Conservation (phyloP, 257 asterid genomes). For the Nicotiana tomentosiformis region DNA sequence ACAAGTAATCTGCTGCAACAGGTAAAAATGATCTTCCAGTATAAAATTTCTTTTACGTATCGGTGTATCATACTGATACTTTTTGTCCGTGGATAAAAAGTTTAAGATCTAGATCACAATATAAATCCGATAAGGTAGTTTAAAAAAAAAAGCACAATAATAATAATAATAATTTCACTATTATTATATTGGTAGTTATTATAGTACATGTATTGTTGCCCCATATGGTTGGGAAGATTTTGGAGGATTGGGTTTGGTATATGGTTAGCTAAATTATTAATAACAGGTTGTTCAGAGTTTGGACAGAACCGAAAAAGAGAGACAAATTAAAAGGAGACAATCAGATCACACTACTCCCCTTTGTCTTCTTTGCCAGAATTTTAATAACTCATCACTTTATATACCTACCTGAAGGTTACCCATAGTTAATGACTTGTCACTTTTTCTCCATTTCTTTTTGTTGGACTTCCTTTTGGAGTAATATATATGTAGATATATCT, state of each 20-base stretch:
- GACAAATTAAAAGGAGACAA: constrained; percentile 19
- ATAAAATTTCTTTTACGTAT: no score
- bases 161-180: neutral
- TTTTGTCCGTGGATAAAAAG: neutral
- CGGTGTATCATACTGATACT: neutral
- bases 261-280: constrained; percentile 32
- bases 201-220: constrained; percentile 12
- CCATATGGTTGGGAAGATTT: constrained; percentile 20
- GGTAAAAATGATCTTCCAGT: no score
- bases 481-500: no score
- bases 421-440: constrained; percentile 16
- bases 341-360: constrained; percentile 27
- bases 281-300: constrained; percentile 45
- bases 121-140: neutral
- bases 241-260: neutral
- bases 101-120: neutral
- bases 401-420: constrained; percentile 54
- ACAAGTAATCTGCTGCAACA: no score
- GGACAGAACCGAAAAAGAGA: constrained; percentile 9
- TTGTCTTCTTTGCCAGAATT: neutral
- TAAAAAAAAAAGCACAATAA: neutral
- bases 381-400: constrained; percentile 39
- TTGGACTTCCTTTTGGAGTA: neutral
- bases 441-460: neutral
- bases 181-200: constrained; percentile 1